These are phyloP conservation scores for Chaetomium strumarium DNA, from an alignment of 2,329 filamentous ascomycete genomes.

Conservation along the genomic window DNA sequence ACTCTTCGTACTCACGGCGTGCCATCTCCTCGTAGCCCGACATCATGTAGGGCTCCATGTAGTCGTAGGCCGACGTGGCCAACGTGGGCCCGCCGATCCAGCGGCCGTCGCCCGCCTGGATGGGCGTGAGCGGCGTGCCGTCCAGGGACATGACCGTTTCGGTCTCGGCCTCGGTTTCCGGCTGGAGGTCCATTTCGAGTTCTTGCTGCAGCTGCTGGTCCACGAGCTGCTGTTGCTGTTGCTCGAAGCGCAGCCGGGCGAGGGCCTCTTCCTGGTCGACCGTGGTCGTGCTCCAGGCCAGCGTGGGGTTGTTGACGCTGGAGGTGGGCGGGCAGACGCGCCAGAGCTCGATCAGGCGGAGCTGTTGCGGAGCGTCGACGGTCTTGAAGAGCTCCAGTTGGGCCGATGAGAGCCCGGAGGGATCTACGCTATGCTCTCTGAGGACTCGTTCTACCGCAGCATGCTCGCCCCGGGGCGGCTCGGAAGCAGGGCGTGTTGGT, in stretches of 20 bases:
- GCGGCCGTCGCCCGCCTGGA: constrained; percentile 48
- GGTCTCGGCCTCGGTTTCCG: constrained; percentile 12
- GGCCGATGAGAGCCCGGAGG: constrained; percentile 60
- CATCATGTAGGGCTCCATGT: constrained; percentile 77
- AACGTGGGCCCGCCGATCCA: constrained; percentile 35
- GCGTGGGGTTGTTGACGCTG: constrained; percentile 45
- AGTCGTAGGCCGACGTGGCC: constrained; percentile 25
- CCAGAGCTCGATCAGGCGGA: constrained; percentile 78
- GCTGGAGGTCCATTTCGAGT: constrained; percentile 18
- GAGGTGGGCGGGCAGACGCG: constrained; percentile 67
- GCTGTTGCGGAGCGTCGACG: constrained; percentile 65
- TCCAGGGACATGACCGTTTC: constrained; percentile 46
- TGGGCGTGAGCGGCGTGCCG: constrained; percentile 42
- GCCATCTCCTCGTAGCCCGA: constrained; percentile 72
- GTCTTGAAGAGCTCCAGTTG: constrained; percentile 75
- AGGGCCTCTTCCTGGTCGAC: constrained; percentile 54
- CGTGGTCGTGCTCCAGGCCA: constrained; percentile 49
- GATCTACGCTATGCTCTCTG: constrained; percentile 62
- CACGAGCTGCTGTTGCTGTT: constrained; percentile 35
- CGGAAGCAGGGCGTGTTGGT: constrained; percentile 44
- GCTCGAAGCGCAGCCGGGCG: constrained; percentile 56
- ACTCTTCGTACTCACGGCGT: constrained; percentile 56
- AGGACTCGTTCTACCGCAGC: constrained; percentile 54
- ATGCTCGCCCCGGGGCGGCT: constrained; percentile 44
- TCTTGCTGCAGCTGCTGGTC: constrained; percentile 31